Base-by-base conservation (phyloP, 306 rosid species). In the apple (Malus domestica) region DNA sequence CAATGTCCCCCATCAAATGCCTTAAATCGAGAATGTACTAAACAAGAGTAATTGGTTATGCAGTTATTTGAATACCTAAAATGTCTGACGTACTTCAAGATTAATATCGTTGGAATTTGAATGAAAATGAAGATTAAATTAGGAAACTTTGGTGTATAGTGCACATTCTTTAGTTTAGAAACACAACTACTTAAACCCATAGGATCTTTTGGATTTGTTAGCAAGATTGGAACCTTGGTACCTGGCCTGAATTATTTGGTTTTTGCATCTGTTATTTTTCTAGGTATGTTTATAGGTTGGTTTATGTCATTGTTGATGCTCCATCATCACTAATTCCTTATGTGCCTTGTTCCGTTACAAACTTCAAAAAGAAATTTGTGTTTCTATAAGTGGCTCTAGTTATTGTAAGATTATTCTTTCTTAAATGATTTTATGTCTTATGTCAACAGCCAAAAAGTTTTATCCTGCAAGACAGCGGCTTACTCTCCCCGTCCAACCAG, bases 381-480 rank as follows among this genome's bases (percentile, higher is more conserved):
- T 51, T 8, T 8, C 10, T 46, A 35, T 61, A 45, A 11, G 60
- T 18, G 60, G 46, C 19, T 4, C 45, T 42, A 6, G 12, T 16
- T 40, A 16, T 16, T 32, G 8, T 60, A 27, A 40, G 52, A 27
- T 10, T 18, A 10, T 4, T 30, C 0, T 29, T 49, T 45, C 18
- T 49, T 35, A 67, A 67, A 20, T 42, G 70, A 72, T 74, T 75
- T 27, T n/a, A 67, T 77, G 51, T 79, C 81, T 81, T 83, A 23
- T 70, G 57, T 87, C 32, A 54, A 82, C 99, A 96, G 98, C 93
- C 81, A 90, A 86, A 89, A 92, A 89, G 84, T 76, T 84, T 88
- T 86, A 86, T 44, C 97, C 98, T 19, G 85, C 88, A 40, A 86
- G 99, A 77, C 99, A 96, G 87, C 89, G 99, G 71, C 83, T 96